Conservation (phyloP, 768 basidiomycete species). For the Mrakia hoshinonis region DNA sequence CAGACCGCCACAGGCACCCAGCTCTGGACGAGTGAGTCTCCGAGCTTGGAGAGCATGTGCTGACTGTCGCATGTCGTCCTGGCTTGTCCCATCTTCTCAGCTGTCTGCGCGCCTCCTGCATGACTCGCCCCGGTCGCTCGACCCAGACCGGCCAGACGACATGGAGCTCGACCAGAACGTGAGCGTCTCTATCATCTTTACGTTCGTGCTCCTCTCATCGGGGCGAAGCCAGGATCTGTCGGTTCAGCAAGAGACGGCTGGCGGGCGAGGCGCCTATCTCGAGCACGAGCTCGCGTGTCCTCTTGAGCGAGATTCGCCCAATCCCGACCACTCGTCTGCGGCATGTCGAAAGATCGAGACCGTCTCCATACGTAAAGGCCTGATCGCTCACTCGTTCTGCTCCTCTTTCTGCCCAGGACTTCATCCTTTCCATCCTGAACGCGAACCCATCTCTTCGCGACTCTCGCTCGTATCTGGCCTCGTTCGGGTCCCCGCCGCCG, state of each 20-base stretch:
- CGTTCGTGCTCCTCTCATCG: too few relatives aligned
- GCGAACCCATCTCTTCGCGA: constrained; percentile 88
- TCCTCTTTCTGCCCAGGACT: constrained; percentile 57
- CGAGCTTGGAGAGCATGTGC: too few relatives aligned
- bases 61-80: neutral
- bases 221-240: too few relatives aligned
- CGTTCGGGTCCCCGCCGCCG: constrained; percentile 64
- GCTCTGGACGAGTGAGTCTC: neutral
- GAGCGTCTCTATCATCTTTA: neutral
- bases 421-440: constrained; percentile 86
- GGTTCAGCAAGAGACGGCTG: neutral
- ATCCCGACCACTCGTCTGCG: too few relatives aligned
- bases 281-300: neutral
- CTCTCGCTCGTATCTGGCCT: constrained; percentile 77
- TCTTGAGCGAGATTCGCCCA: too few relatives aligned
- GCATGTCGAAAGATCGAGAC: too few relatives aligned
- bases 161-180: constrained; percentile 7
- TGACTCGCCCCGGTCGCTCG: neutral
- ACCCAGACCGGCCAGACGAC: neutral
- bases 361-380: too few relatives aligned
- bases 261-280: neutral
- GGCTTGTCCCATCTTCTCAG: neutral
- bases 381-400: neutral
- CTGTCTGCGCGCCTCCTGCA: neutral
- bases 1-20: neutral